These are phyloP conservation scores for Magnusiomyces suaveolens DNA, from an alignment of 1,139 yeast genomes.

Conservation along the genomic window DNA sequence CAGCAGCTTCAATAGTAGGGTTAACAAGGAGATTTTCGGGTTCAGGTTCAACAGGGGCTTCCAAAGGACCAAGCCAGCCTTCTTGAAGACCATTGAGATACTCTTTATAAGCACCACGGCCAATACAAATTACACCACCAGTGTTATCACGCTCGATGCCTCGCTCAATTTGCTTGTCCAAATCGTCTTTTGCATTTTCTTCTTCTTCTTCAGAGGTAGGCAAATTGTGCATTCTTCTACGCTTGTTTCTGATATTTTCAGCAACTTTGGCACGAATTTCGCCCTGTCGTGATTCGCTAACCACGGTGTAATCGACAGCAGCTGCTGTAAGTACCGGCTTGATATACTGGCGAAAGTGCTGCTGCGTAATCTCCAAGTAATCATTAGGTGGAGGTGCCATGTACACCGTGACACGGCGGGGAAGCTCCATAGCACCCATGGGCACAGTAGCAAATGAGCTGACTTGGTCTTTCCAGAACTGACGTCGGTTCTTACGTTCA, in stretches of 20 bases:
- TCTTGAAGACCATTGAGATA: conserved; percentile 85
- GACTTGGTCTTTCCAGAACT: conserved; percentile 57
- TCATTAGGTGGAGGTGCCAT: conserved; percentile 97
- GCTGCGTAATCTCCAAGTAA: conserved; percentile 65
- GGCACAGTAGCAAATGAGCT: conserved; percentile 39
- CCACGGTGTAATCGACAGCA: conserved; percentile 75
- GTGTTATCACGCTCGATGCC: conserved; percentile 25
- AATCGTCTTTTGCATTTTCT: conserved; percentile 21
- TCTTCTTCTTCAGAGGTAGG: conserved; percentile 22
- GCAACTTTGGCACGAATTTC: conserved; percentile 77
- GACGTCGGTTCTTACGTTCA: conserved; percentile 57
- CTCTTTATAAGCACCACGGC: conserved; percentile 94
- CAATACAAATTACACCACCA: conserved; percentile 91
- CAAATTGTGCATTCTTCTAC: conserved; percentile 37
- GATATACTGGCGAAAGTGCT: conserved; percentile 65
- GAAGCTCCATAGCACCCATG: conserved; percentile 43
- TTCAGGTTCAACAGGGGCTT: conserved; percentile 20
- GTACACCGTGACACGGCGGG: conserved; percentile 72
- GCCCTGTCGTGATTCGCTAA: conserved; percentile 71
- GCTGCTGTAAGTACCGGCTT: conserved; percentile 83
- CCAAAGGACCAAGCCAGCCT: conserved; percentile 87
- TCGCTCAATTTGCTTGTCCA: conserved; percentile 25
- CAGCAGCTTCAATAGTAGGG: not conserved
- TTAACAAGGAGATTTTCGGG: not conserved
- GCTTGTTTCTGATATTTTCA: conserved; percentile 61